Evolutionary conservation across 2,329 filamentous ascomycete species (phyloP).

Genomic region (Cercospora zeae-maydis): DNA sequence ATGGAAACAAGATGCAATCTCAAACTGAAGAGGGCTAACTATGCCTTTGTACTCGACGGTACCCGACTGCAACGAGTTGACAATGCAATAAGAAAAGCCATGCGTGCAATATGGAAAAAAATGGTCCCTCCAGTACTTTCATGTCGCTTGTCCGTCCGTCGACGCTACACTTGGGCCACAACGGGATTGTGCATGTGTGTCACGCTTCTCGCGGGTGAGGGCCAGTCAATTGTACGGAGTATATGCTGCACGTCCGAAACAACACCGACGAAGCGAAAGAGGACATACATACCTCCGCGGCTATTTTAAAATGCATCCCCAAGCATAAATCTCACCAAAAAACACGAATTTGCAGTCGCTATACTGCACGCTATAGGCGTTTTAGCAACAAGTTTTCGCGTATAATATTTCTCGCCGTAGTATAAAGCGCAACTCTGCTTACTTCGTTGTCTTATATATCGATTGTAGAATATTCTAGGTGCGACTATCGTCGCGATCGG

Average conservation of each 20-base stretch:
- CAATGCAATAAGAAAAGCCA: neutral
- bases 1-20: neutral
- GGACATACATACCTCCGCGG: neutral
- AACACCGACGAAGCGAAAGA: neutral
- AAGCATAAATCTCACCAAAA: no score
- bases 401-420: no score
- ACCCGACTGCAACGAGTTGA: neutral
- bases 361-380: no score
- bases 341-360: no score
- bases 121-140: neutral
- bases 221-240: neutral
- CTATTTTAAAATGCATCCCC: no score
- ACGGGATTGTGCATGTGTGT: neutral
- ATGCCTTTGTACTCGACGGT: neutral
- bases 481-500: no score
- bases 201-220: neutral
- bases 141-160: conserved; percentile 2
- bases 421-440: no score
- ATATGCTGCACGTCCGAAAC: neutral
- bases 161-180: neutral
- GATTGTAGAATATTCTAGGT: no score
- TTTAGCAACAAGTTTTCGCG: no score
- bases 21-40: neutral
- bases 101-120: neutral
- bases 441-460: no score